phyloP scores from a whole-genome alignment of 257 asterid genomes.

The Eustoma russellianum region DNA sequence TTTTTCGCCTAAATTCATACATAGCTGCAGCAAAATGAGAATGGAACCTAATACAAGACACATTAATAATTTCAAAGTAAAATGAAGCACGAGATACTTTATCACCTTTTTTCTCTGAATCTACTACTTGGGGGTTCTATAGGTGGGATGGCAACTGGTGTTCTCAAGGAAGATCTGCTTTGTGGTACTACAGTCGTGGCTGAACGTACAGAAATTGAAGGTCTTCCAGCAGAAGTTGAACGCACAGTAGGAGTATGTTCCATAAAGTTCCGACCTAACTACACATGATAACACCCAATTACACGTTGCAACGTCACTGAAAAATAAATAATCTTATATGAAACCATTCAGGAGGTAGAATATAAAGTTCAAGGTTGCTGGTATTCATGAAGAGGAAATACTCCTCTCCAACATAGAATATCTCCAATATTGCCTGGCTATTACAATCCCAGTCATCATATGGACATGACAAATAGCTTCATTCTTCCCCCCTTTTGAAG shows the following conservation, averaged over 20 bases:
- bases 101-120: constrained; percentile 68
- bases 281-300: constrained; percentile 38
- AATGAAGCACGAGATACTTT: not conserved
- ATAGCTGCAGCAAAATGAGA: not conserved
- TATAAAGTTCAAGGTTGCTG: not conserved
- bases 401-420: not conserved
- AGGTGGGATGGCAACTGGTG: constrained; percentile 56
- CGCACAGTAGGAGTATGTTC: constrained; percentile 83
- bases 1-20: not conserved
- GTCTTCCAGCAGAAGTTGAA: constrained; percentile 91
- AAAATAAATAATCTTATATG: not conserved
- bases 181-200: constrained; percentile 47
- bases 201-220: constrained; percentile 91
- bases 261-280: constrained; percentile 98
- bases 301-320: constrained; percentile 18
- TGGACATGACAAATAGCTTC: no score
- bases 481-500: no score
- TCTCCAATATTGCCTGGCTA: no score
- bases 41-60: not conserved
- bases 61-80: not conserved
- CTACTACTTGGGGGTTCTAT: constrained; percentile 68
- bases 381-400: not conserved
- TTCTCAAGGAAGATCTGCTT: constrained; percentile 53
- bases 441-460: not conserved
- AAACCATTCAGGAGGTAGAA: no score